Evolutionary conservation across 129 eudicot genomes (phyloP).

Genomic region (Saussurea involucrata): DNA sequence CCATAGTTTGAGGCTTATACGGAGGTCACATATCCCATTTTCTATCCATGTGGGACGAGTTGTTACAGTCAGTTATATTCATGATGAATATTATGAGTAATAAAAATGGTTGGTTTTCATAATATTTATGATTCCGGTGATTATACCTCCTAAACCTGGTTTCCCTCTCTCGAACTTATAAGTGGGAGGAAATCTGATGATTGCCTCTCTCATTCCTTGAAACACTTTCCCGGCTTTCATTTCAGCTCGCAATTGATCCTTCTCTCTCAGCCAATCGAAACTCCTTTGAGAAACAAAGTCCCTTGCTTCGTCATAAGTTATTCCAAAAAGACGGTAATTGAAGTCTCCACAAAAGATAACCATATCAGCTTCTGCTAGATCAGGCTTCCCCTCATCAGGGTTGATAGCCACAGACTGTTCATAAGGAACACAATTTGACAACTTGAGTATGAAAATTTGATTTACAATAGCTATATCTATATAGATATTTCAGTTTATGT

Average conservation of each 20-base stretch:
- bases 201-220: conserved; percentile 96
- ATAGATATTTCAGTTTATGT: neutral
- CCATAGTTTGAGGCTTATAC: neutral
- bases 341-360: conserved; percentile 87
- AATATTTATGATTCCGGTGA: neutral
- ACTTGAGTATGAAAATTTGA: neutral
- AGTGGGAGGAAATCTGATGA: conserved; percentile 93
- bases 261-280: conserved; percentile 95
- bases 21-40: neutral
- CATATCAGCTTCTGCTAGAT: conserved; percentile 94
- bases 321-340: conserved; percentile 94
- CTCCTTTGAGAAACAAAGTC: conserved; percentile 97
- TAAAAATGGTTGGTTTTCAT: neutral
- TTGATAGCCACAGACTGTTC: conserved; percentile 48
- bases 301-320: conserved; percentile 96
- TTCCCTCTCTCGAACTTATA: conserved; percentile 87
- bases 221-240: conserved; percentile 98
- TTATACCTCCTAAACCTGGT: conserved; percentile 94
- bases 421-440: neutral
- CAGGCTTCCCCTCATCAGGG: conserved; percentile 85
- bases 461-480: neutral
- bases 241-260: conserved; percentile 89
- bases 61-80: neutral
- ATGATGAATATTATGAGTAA: neutral
- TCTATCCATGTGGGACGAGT: neutral